Evolutionary conservation across 129 eudicot species (phyloP), one percentile per base, ranked within the genome.

Genomic region (Flaveria sonorensis): DNA sequence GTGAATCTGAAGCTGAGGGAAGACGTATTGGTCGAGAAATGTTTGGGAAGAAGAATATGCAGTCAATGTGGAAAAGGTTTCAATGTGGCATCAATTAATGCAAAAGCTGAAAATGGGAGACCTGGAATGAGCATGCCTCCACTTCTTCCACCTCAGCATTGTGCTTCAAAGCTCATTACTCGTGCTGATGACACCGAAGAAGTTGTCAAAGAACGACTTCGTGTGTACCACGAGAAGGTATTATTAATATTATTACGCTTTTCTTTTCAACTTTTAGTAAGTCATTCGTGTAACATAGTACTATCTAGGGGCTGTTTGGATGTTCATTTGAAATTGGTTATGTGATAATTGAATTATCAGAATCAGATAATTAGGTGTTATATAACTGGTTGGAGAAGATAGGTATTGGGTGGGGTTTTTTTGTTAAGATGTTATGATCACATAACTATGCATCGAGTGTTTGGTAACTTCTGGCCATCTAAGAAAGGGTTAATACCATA

Each of bases 161-260:
- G 99, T 86, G 85, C 83, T 19, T 79, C 93, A 20, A 94, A 94
- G 88, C 96, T 94, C 76, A 78, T 91, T 30, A 87, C 93, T 42
- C 97, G 99, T n/a, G 78, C 99, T 19, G 99, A 94, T 87, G 99
- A 94, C 83, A 91, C 92, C 20, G 99, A 91, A 79, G 76, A 43
- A 40, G 74, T 79, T 51, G 79, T 79, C 60, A 89, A 82, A 66
- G 92, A 89, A 67, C 81, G 99, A n/a, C 93, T 94, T 45, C 89
- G 87, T 50, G 74, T 94, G 36, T 94, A 94, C 85, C 73, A 78
- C 32, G 99, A 94, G 70, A 89, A 86, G 97, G 99, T 93, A 84
- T 62, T 9, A 1, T 20, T 65, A 40, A 10, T 47, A n/a, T 57
- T 24, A 11, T 13, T 40, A 14, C 11, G 19, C 0, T 63, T 16